These are phyloP conservation scores for Syncephalastrum racemosum DNA, from an alignment of 371 early-diverging fungal species.

Conservation along the genomic window DNA sequence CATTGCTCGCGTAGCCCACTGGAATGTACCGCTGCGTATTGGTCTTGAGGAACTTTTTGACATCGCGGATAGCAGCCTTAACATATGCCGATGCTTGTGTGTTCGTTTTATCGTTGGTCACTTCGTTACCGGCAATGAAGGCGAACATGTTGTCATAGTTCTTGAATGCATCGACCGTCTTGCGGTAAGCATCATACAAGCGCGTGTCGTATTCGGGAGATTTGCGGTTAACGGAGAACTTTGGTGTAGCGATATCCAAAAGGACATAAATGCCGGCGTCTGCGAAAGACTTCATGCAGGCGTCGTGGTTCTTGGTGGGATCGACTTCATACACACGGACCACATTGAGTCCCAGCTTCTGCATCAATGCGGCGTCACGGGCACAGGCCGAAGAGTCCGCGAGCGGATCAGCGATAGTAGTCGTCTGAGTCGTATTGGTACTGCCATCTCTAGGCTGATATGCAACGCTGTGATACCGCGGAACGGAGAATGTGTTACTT, in stretches of 20 bases:
- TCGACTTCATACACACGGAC: conserved; percentile 82
- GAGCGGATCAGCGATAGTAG: conserved; percentile 55
- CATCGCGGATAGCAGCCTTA: conserved; percentile 73
- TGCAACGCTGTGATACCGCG: conserved; percentile 45
- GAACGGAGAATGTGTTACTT: not conserved
- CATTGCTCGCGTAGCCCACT: conserved; percentile 82
- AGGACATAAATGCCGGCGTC: conserved; percentile 73
- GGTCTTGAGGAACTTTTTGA: conserved; percentile 59
- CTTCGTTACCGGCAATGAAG: conserved; percentile 84
- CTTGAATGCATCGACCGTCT: conserved; percentile 67
- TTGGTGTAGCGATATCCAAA: conserved; percentile 67
- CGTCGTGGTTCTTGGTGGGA: conserved; percentile 64
- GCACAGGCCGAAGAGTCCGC: conserved; percentile 61
- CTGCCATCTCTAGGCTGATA: conserved; percentile 66
- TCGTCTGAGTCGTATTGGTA: conserved; percentile 9
- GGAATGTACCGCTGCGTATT: conserved; percentile 57
- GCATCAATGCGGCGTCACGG: conserved; percentile 68
- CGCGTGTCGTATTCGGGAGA: conserved; percentile 64
- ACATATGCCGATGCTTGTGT: conserved; percentile 73
- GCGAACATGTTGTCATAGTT: conserved; percentile 67
- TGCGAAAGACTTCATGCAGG: conserved; percentile 72
- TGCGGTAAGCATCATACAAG: conserved; percentile 55
- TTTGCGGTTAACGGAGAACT: conserved; percentile 64
- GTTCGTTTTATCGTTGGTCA: conserved; percentile 66
- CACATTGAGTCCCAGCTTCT: conserved; percentile 69